Evolutionary conservation across 2,329 filamentous ascomycete species (phyloP), one percentile per base, ranked within the genome.

Genomic region (Metarhizium robertsii): DNA sequence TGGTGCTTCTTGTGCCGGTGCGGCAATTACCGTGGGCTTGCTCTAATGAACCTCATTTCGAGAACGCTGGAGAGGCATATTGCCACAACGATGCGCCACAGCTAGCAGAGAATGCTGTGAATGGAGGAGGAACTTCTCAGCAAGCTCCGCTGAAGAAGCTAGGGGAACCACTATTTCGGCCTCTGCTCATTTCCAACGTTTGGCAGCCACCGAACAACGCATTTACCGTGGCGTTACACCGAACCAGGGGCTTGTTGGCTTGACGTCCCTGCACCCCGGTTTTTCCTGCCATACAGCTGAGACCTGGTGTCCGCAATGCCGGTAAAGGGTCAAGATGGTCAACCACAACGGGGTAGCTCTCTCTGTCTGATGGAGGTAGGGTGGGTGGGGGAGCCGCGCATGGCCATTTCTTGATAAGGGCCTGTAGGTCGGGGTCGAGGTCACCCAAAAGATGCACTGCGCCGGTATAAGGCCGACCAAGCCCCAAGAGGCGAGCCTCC

Each of bases 391-490:
- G 46, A 18, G 25, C 47, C 20, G 32, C 51, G 55, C 55, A 56
- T 51, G 52, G 42, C 25, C 47, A 48, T 51, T 52, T 53, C 36
- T 34, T 51, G 47, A 25, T 53, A 34, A 25, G 40, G 36, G 34
- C 30, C 45, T 18, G 46, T 40, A 11, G 46, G 46, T 40, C 46
- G 18, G 51, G 46, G 45, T 34, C 42, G 40, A 3, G 10, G 36
- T 54, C 42, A 18, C 50, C 45, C 43, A 53, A 54, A 42, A 16
- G 14, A 42, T 34, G 50, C 42, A 38, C 10, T 4, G 25, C 52
- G 34, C 45, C 50, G 55, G 47, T 51, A 56, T 46, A 56, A 56
- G 36, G 55, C 51, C 47, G 55, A 56, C 46, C 43, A 18, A 46
- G 13, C 25, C 25, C 25, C 6, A 34, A 11, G 32, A 11, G 38